phyloP scores from a whole-genome alignment of 2,329 filamentous ascomycete species.

The Beauveria pseudobassiana region DNA sequence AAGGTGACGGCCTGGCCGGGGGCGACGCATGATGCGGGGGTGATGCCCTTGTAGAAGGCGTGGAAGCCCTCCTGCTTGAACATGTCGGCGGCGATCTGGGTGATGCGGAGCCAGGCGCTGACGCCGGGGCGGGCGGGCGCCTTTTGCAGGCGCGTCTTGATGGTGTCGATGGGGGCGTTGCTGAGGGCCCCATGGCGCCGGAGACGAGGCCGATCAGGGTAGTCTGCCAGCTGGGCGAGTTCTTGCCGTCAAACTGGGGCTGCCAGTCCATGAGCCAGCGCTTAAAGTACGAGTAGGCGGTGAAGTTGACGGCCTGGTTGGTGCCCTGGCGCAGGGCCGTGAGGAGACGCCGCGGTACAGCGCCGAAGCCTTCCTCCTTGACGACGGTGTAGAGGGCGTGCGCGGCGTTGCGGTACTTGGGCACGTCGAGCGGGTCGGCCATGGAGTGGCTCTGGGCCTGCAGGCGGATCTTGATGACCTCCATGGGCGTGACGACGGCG shows the following conservation, averaged over 20 bases:
- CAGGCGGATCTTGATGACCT: slow-evolving; percentile 96
- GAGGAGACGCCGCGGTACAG: slow-evolving; percentile 91
- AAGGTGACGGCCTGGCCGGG: slow-evolving; percentile 81
- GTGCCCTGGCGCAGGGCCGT: slow-evolving; percentile 91
- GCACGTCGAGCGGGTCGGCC: slow-evolving; percentile 90
- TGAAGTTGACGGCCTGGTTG: slow-evolving; percentile 99
- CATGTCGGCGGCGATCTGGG: slow-evolving; percentile 72
- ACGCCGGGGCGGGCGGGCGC: slow-evolving; percentile 76
- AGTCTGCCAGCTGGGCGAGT: slow-evolving; percentile 82
- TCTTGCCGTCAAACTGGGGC: slow-evolving; percentile 54
- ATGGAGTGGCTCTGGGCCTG: slow-evolving; percentile 98
- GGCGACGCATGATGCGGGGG: slow-evolving; percentile 92
- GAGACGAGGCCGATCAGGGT: slow-evolving; percentile 83
- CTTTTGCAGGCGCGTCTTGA: slow-evolving; percentile 94
- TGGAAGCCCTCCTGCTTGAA: slow-evolving; percentile 89
- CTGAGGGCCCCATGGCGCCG: slow-evolving; percentile 94
- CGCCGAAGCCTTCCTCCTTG: slow-evolving; percentile 76
- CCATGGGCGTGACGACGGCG: slow-evolving; percentile 94
- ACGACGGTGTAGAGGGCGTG: slow-evolving; percentile 79
- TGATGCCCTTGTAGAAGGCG: slow-evolving; percentile 99
- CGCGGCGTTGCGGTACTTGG: slow-evolving; percentile 94
- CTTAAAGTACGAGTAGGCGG: slow-evolving; percentile 93
- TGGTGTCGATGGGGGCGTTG: slow-evolving; percentile 97
- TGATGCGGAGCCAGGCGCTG: slow-evolving; percentile 72
- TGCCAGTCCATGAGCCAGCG: slow-evolving; percentile 65